Base-by-base conservation (phyloP, 139 green algal species). In the Zygnema cylindricum region DNA sequence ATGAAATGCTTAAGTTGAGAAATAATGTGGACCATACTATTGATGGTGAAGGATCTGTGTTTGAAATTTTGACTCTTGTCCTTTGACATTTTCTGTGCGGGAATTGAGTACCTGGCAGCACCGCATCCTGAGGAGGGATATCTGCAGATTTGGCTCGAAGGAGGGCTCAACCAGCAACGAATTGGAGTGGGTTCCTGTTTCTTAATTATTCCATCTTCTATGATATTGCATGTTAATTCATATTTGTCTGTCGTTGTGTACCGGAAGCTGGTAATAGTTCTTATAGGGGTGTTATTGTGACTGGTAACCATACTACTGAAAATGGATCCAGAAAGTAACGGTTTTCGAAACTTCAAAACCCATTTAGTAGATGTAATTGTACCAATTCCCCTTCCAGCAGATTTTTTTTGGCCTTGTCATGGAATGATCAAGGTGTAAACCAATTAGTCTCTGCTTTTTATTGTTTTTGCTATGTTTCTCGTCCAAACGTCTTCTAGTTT, bases 81-180 rank as follows among this genome's bases (percentile, higher is more conserved):
- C n/a, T n/a, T n/a, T n/a, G n/a, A n/a, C n/a, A n/a, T n/a, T n/a
- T 73, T 30, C 30, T 30, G 30, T 73, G 30, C 30, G 30, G 57
- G 30, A 73, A 57, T 43, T 79, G 71, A 16, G 16, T 43, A 25
- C 11, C 39, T 79, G 71, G 38, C 7, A 25, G 41, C 7, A 57
- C 16, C 7, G 77, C 77, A 25, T 11, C 43, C 3, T 16, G 49
- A 85, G n/a, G 86, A 78, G 7, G 86, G 85, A 16, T 89, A 84
- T 3, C 79, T 91, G 30, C 86, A 91, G 42, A 39, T 91, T 1
- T 91, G 86, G 40, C 83, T 91, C 0, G 86, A 91, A n/a, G 86
- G 86, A 30, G 86, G 86, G 33, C 86, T 91, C 41, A 91, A 91
- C 35, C 86, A 91, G 39, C 86, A 91, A 33, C 82, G 86, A 35